A percentile compares a stretch with the other conserved stretches of the same genome.
Evolutionary conservation across 2,329 filamentous ascomycete species (phyloP).

Genomic region (Cercospora beticola): DNA sequence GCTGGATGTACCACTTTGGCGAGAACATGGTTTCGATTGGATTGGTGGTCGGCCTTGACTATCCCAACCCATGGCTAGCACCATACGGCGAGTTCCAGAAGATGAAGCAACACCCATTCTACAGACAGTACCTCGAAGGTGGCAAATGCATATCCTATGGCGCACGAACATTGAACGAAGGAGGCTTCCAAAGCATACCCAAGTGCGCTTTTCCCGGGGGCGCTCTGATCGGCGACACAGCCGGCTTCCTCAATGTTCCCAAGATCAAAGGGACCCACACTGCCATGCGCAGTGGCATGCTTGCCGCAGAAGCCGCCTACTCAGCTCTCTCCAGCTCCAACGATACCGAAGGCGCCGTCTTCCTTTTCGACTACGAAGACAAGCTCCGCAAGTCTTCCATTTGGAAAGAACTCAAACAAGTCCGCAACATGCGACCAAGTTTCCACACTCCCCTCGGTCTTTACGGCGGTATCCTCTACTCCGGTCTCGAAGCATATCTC

Average conservation of each 20-base stretch:
- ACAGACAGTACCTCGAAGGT: slow-evolving; percentile 81
- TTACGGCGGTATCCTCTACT: slow-evolving; percentile 88
- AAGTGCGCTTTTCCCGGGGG: slow-evolving; percentile 96
- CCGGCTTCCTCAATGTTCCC: slow-evolving; percentile 93
- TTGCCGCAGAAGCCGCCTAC: slow-evolving; percentile 89
- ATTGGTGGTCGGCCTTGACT: slow-evolving; percentile 89
- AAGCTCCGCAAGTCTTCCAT: slow-evolving; percentile 80
- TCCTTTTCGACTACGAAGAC: slow-evolving; percentile 93
- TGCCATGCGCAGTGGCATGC: slow-evolving; percentile 95
- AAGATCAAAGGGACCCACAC: slow-evolving; percentile 99
- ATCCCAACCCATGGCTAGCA: slow-evolving; percentile 92
- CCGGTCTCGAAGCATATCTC: slow-evolving; percentile 84
- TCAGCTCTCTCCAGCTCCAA: slow-evolving; percentile 61
- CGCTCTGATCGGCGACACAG: slow-evolving; percentile 91
- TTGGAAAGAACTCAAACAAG: slow-evolving; percentile 91
- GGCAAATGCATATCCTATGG: slow-evolving; percentile 98
- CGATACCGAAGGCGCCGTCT: slow-evolving; percentile 67
- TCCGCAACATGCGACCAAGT: slow-evolving; percentile 95
- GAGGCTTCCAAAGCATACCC: slow-evolving; percentile 95
- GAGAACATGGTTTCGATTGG: slow-evolving; percentile 94
- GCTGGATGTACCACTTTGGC: slow-evolving; percentile 99
- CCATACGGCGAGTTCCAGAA: slow-evolving; percentile 97
- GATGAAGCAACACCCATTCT: slow-evolving; percentile 96
- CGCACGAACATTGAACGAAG: slow-evolving; percentile 86
- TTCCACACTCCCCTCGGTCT: slow-evolving; percentile 87